These are phyloP conservation scores for Chalciporus sp. DNA, from an alignment of 1,284 basidiomycete species.

Conservation along the genomic window DNA sequence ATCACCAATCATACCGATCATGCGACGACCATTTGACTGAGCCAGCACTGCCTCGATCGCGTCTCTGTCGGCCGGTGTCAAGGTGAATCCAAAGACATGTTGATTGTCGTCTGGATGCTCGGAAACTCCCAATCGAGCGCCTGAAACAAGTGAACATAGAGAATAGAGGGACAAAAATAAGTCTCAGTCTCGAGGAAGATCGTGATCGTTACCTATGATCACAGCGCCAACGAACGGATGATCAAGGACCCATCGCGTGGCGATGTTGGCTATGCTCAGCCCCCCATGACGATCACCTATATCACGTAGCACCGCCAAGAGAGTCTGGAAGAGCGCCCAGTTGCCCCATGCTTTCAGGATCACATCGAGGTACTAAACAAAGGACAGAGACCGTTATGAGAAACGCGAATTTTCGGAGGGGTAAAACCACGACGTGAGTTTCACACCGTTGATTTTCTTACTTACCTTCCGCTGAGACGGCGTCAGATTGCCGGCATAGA, in stretches of 20 bases:
- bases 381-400: not conserved
- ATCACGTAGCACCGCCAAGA: constrained; percentile 58
- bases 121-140: constrained; percentile 73
- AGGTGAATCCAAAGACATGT: constrained; percentile 57
- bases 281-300: constrained; percentile 69
- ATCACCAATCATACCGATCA: constrained; percentile 74
- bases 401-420: not conserved
- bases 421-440: not conserved
- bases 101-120: constrained; percentile 73
- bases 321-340: constrained; percentile 73
- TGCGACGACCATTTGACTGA: constrained; percentile 56
- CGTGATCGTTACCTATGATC: constrained; percentile 60
- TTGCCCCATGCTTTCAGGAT: constrained; percentile 77
- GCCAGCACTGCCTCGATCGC: constrained; percentile 64
- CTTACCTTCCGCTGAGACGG: constrained; percentile 81
- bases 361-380: constrained; percentile 75
- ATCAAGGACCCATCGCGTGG: constrained; percentile 81
- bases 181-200: constrained; percentile 4
- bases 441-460: not conserved
- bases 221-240: constrained; percentile 78
- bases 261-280: constrained; percentile 75
- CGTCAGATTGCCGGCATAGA: constrained; percentile 61
- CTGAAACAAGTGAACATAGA: constrained; percentile 37
- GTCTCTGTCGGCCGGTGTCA: constrained; percentile 57
- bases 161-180: constrained; percentile 3